Base-by-base conservation (phyloP, 306 rosid genomes). In the Castanea mollissima region DNA sequence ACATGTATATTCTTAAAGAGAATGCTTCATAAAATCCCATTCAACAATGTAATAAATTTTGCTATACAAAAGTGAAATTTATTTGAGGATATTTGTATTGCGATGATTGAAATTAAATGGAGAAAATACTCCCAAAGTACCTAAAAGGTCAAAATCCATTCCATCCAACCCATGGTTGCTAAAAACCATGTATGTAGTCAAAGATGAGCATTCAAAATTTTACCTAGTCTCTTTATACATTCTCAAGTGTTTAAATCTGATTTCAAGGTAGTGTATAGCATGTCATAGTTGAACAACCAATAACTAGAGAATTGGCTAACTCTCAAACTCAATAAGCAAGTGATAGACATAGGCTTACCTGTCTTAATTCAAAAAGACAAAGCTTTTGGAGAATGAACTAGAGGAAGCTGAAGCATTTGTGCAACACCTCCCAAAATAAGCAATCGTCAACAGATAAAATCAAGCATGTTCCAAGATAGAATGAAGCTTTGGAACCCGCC, bases 401-500 rank as follows among this genome's bases (percentile, higher is more conserved):
- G 64, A 76, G 80, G 75, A 85, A 82, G 78, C 65, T 75, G 86
- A 88, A 72, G 86, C 90, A 85, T 56, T 82, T 75, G 31, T 74
- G 44, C 70, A 77, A 80, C 78, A 87, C 88, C 84, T 70, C 86
- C 23, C 91, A 86, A 79, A 86, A 87, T 55, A 79, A 32, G 74
- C 76, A 76, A 78, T 74, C 65, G 11, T 41, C 75, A 57, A 74
- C 74, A 82, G 84, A 81, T 85, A 59, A 59, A 82, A 74, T 88
- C 83, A 90, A 81, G 83, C 81, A 78, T 90, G 91, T 87, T 95
- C 99, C 87, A 95, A 80, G 73, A 87, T 79, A 76, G 89, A 74
- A 78, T 95, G 97, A 75, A 92, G 92, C 78, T 88, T 95, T 5
- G 99, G 97, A 80, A 87, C 92, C 34, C 92, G 93, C 63, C 98